A percentile compares a stretch with the other conserved stretches of the same genome.
Conservation (phyloP, 192 early-diverging fungal genomes). For the Entrophospora sp. region DNA sequence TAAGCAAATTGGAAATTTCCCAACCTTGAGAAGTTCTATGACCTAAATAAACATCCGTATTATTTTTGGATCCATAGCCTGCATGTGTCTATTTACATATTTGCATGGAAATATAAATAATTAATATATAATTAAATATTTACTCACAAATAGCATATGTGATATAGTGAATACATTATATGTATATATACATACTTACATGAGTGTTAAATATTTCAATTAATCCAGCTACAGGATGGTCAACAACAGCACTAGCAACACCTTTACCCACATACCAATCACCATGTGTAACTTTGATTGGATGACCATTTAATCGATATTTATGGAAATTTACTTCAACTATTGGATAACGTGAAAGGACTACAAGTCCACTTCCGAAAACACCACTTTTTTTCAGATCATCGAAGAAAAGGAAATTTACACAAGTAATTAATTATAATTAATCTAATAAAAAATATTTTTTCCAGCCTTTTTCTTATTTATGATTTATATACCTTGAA, state of each 20-base stretch:
- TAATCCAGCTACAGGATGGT: constrained; percentile 40
- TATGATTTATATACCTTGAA: constrained; percentile 34
- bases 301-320: constrained; percentile 41
- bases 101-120: not conserved
- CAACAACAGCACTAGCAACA: constrained; percentile 33
- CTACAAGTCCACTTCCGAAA: constrained; percentile 32
- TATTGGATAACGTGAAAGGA: constrained; percentile 40
- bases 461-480: too few species aligned
- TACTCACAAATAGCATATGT: not conserved
- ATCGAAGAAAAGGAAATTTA: not conserved
- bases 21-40: constrained; percentile 44
- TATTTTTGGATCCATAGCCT: constrained; percentile 35
- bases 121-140: not conserved
- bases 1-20: constrained; percentile 38
- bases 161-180: not conserved
- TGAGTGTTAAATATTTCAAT: constrained; percentile 51
- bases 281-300: constrained; percentile 42
- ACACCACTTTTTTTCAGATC: constrained; percentile 25
- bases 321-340: constrained; percentile 29
- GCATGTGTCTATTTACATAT: constrained; percentile 56
- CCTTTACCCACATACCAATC: constrained; percentile 53
- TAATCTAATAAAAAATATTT: constrained; percentile 14
- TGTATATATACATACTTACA: constrained; percentile 27
- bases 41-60: constrained; percentile 38
- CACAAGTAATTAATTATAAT: not conserved